phyloP scores from a whole-genome alignment of 176 grass and related monocot species.

The Ensete glaucum region DNA sequence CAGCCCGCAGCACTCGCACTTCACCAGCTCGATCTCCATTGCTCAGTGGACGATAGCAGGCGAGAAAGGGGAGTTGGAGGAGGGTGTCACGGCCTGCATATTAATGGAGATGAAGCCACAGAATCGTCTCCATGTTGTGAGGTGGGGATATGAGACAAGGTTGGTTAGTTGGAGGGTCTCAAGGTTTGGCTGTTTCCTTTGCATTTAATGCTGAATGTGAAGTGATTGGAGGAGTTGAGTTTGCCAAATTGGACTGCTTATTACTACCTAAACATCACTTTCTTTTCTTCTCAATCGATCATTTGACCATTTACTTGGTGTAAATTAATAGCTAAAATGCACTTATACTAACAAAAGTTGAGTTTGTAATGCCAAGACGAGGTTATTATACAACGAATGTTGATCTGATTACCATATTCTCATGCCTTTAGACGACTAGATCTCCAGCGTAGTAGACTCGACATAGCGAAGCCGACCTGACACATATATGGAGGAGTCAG shows the following conservation, averaged over 20 bases:
- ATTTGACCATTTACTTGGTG: too few species aligned
- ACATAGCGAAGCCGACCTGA: too few species aligned
- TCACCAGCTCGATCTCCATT: constrained; percentile 39
- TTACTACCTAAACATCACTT: too few species aligned
- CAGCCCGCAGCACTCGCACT: constrained; percentile 77
- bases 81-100: not conserved
- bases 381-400: too few species aligned
- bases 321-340: too few species aligned
- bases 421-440: too few species aligned
- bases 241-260: not conserved
- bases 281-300: too few species aligned
- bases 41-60: not conserved
- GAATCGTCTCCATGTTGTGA: not conserved
- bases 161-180: not conserved
- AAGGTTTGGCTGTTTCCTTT: not conserved
- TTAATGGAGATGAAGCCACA: not conserved
- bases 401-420: too few species aligned
- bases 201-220: constrained; percentile 2
- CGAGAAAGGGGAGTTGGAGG: not conserved
- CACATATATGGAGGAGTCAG: too few species aligned
- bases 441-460: too few species aligned
- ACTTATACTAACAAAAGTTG: too few species aligned
- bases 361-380: too few species aligned
- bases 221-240: not conserved
- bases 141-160: constrained; percentile 6